Conservation (phyloP, 768 basidiomycete genomes). For the Artomyces pyxidatus region DNA sequence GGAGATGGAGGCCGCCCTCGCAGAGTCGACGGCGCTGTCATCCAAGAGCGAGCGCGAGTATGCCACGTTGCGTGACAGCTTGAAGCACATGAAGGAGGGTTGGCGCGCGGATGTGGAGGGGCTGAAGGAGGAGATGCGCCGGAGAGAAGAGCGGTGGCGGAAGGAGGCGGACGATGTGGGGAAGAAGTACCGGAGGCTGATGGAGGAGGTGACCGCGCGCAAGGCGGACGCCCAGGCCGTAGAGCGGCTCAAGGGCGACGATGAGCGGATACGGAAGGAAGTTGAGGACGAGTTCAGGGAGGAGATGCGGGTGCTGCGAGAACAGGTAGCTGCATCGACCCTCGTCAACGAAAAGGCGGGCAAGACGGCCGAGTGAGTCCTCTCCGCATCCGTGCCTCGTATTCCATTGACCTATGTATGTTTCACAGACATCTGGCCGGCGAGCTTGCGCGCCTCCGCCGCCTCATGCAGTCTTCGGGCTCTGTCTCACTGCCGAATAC, state of each 20-base stretch:
- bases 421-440: conserved; percentile 42
- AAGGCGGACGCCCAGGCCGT: conserved; percentile 39
- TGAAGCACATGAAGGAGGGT: conserved; percentile 62
- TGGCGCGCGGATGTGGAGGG: conserved; percentile 70
- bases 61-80: conserved; percentile 63
- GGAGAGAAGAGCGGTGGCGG: conserved; percentile 61
- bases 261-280: conserved; percentile 40
- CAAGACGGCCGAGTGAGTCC: conserved; percentile 53
- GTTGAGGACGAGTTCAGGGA: conserved; percentile 54
- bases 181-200: conserved; percentile 58
- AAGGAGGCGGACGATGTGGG: conserved; percentile 60
- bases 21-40: conserved; percentile 68
- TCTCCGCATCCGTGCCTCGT: neutral
- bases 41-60: conserved; percentile 83
- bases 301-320: conserved; percentile 47
- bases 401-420: conserved; percentile 7
- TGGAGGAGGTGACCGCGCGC: conserved; percentile 54
- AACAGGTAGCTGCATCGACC: conserved; percentile 43
- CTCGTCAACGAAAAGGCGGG: conserved; percentile 49
- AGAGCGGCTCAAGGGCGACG: conserved; percentile 42
- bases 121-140: conserved; percentile 66
- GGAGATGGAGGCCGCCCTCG: conserved; percentile 70
- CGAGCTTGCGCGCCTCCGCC: conserved; percentile 61
- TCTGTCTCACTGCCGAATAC: no score
- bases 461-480: conserved; percentile 60